Base-by-base conservation (phyloP, 1,284 basidiomycete genomes). In the Fistulinella staudtii region DNA sequence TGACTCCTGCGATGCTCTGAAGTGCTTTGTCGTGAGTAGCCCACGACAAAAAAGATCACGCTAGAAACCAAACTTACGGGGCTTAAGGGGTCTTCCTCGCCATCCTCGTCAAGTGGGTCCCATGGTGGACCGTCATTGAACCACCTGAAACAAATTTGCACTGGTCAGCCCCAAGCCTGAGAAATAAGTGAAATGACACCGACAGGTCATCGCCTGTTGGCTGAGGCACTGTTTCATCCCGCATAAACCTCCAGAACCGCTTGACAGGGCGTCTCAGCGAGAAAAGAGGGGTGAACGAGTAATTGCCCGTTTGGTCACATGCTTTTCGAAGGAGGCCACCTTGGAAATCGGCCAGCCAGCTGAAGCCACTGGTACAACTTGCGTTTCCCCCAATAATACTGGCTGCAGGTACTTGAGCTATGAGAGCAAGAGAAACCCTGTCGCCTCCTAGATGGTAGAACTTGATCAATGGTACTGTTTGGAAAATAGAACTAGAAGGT, bases 371-470 rank as follows among this genome's bases (percentile, higher is more conserved):
- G 5, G 17, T 25, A 9, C 27, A 23, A 24, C 17, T 10, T 4
- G 29, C 18, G 18, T 15, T 24, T 17, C 15, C 15, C 1, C 20
- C n/a, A n/a, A 9, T 9, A 2, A 18, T 18, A 10, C 8, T 5
- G 5, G 17, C 4, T 11, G 11, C 21, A 2, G 39, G 23, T 15
- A 22, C 27, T n/a, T 46, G 23, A 7, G 43, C 2, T 3, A 46
- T 8, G 15, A 41, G 37, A 24, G 47, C 56, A 8, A 57, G 25
- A 30, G 58, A 36, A 8, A 56, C 17, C 10, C 39, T 45, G 8
- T 57, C 58, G 3, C 42, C 46, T 28, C 47, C 55, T 57, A 13
- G n/a, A 35, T 34, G 17, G 3, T 3, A 24, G 5, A 36, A 3
- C 11, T 6, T 11, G 24, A 25, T 25, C 7, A 6, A 6, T 7